Evolutionary conservation across 768 basidiomycete species (phyloP).

Genomic region (Boletus edulis): DNA sequence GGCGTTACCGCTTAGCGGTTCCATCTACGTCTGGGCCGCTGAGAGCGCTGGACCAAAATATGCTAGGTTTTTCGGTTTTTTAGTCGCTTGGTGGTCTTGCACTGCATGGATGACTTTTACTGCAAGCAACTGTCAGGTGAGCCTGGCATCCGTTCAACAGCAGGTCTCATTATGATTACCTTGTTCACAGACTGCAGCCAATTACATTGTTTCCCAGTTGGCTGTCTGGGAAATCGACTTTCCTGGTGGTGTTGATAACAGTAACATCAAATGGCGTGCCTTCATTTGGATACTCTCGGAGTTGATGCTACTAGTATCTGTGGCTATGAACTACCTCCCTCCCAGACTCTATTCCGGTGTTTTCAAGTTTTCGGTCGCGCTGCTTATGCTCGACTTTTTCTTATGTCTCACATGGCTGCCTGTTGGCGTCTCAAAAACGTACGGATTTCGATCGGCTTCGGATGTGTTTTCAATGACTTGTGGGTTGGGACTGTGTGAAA

Average conservation of each 20-base stretch:
- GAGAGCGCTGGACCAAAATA: slow-evolving; percentile 89
- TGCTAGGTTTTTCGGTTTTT: slow-evolving; percentile 82
- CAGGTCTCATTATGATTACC: not conserved
- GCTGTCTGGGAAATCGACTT: slow-evolving; percentile 78
- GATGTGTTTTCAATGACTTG: slow-evolving; percentile 84
- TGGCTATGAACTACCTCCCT: slow-evolving; percentile 84
- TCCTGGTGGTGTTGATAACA: slow-evolving; percentile 70
- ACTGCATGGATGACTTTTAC: slow-evolving; percentile 97
- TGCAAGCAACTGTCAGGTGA: slow-evolving; percentile 83
- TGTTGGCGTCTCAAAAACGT: slow-evolving; percentile 84
- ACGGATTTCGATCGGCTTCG: slow-evolving; percentile 80
- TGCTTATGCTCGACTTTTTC: slow-evolving; percentile 86
- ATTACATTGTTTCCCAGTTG: slow-evolving; percentile 85
- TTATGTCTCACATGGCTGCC: slow-evolving; percentile 91
- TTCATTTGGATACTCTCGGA: slow-evolving; percentile 85
- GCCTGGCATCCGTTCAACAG: slow-evolving; percentile 11
- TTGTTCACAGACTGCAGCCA: slow-evolving; percentile 68
- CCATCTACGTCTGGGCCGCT: slow-evolving; percentile 94
- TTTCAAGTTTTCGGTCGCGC: slow-evolving; percentile 70
- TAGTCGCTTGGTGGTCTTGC: slow-evolving; percentile 91
- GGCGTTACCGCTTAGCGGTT: slow-evolving; percentile 81
- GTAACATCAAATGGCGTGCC: slow-evolving; percentile 82
- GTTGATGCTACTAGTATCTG: slow-evolving; percentile 61
- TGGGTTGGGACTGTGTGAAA: slow-evolving; percentile 42
- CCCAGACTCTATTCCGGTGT: slow-evolving; percentile 69